These are phyloP conservation scores for Malus asiatica DNA, from an alignment of 306 rosid genomes.

Conservation along the genomic window DNA sequence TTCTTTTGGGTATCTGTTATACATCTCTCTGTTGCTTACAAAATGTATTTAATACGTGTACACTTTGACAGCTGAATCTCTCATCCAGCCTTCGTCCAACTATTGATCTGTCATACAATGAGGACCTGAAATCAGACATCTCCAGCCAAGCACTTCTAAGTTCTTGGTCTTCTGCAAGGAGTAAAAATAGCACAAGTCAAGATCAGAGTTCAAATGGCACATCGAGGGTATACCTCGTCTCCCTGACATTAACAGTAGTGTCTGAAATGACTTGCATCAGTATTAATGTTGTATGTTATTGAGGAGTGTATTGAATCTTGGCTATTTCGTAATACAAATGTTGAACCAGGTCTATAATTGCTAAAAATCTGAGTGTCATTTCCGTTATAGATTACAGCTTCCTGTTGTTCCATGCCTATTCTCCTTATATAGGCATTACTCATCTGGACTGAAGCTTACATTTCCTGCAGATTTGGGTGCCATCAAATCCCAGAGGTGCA, in stretches of 20 bases:
- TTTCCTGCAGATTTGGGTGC: conserved; percentile 74
- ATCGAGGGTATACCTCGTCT: conserved; percentile 45
- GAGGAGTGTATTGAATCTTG: conserved; percentile 4
- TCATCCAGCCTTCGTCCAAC: conserved; percentile 59
- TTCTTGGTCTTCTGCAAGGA: conserved; percentile 31
- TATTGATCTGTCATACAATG: conserved; percentile 42
- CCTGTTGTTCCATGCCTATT: neutral
- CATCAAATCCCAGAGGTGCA: conserved; percentile 96
- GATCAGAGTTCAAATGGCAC: conserved; percentile 45
- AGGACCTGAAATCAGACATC: conserved; percentile 32
- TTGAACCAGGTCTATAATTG: conserved; percentile 9
- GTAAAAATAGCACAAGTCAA: conserved; percentile 30
- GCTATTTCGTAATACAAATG: neutral
- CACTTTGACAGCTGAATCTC: conserved; percentile 59
- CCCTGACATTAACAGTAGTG: neutral
- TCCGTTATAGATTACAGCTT: no score
- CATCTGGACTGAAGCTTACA: neutral
- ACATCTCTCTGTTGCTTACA: neutral
- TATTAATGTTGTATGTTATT: neutral
- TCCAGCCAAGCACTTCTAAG: conserved; percentile 24
- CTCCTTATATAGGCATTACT: neutral
- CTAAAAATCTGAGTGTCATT: neutral
- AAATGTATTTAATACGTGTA: conserved; percentile 3
- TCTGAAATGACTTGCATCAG: neutral
- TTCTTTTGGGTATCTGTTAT: neutral